These are phyloP conservation scores for Elsinoe fawcettii DNA, from an alignment of 2,329 filamentous ascomycete species.

Conservation along the genomic window DNA sequence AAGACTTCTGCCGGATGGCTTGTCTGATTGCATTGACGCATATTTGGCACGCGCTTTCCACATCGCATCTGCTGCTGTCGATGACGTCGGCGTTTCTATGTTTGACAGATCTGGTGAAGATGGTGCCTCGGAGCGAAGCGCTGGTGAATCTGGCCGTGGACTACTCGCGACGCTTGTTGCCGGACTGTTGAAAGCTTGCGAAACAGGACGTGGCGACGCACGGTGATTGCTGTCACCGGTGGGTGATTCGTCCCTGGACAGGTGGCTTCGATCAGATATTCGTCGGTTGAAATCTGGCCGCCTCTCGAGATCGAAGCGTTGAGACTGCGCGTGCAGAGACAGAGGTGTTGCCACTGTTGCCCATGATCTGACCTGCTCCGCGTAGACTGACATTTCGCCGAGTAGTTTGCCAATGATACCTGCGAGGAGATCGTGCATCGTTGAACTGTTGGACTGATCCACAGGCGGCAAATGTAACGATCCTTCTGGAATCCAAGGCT, in stretches of 20 bases:
- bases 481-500: conserved; percentile 51
- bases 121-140: conserved; percentile 7
- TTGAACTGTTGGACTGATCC: conserved; percentile 64
- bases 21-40: conserved; percentile 33
- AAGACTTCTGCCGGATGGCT: conserved; percentile 54
- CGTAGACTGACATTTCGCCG: conserved; percentile 41
- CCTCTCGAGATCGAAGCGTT: conserved; percentile 2
- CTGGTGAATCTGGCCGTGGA: conserved; percentile 11
- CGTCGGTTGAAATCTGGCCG: conserved; percentile 3
- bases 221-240: neutral
- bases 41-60: conserved; percentile 11
- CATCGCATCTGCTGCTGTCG: conserved; percentile 5
- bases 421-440: conserved; percentile 44
- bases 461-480: conserved; percentile 63
- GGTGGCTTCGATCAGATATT: conserved; percentile 7
- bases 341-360: conserved; percentile 12
- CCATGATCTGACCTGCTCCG: conserved; percentile 25
- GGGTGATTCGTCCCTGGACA: conserved; percentile 11
- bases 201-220: neutral
- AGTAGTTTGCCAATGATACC: conserved; percentile 39
- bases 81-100: conserved; percentile 4
- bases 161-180: neutral
- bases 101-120: conserved; percentile 12
- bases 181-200: conserved; percentile 13
- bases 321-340: neutral